A percentile compares a stretch with the other conserved stretches of the same genome.
Conservation (phyloP, 306 rosid species). For the Boehmeria nivea region DNA sequence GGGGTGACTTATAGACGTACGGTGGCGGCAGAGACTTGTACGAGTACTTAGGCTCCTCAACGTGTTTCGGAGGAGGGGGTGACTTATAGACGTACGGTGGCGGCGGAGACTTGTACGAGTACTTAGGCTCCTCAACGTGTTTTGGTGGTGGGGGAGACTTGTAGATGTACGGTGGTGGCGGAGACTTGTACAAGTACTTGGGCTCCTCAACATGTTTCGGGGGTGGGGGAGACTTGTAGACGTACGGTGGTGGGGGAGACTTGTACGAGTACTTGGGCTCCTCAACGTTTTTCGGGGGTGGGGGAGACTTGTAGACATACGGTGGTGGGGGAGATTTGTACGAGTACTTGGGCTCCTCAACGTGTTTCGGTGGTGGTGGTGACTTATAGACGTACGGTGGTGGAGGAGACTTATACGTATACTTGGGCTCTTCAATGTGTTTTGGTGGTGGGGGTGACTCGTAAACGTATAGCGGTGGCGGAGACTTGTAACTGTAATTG, state of each 20-base stretch:
- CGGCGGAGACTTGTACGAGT: not conserved
- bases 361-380: not conserved
- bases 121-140: too few relatives aligned
- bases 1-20: not conserved
- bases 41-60: too few relatives aligned
- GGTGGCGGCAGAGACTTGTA: not conserved
- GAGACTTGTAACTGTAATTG: not conserved
- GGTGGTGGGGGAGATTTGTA: not conserved
- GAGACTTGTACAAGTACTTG: too few relatives aligned
- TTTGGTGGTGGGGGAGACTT: too few relatives aligned
- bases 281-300: not conserved
- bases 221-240: too few relatives aligned
- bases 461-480: constrained; percentile 5
- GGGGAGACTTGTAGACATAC: not conserved
- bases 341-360: not conserved
- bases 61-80: not conserved
- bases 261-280: too few relatives aligned
- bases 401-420: not conserved
- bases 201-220: too few relatives aligned
- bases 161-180: too few relatives aligned
- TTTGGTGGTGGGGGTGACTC: not conserved
- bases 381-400: not conserved
- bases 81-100: not conserved
- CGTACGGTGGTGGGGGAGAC: too few relatives aligned
- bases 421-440: not conserved